phyloP scores from a whole-genome alignment of 371 early-diverging fungal genomes.

The Apophysomyces trapeziformis region DNA sequence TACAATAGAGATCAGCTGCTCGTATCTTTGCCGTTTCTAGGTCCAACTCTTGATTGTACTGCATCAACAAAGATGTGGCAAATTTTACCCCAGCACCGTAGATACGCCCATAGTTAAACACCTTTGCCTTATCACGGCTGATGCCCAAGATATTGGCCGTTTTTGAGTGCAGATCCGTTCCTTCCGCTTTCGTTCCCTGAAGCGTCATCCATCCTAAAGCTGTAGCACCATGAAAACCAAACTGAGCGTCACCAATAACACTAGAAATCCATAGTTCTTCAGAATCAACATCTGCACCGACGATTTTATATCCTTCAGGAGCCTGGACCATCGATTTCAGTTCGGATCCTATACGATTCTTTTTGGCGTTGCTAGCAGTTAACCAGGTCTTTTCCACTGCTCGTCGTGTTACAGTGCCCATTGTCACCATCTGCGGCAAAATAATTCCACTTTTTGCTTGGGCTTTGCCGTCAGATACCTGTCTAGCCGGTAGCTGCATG shows the following conservation, averaged over 20 bases:
- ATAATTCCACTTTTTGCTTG: conserved; percentile 77
- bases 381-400: conserved; percentile 96
- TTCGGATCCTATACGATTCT: conserved; percentile 92
- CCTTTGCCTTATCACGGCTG: conserved; percentile 89
- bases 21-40: conserved; percentile 65
- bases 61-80: conserved; percentile 80
- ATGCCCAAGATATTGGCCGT: conserved; percentile 91
- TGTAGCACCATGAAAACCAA: conserved; percentile 91
- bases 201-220: conserved; percentile 98
- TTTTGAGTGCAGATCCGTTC: conserved; percentile 94
- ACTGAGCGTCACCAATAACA: conserved; percentile 94
- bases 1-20: conserved; percentile 73
- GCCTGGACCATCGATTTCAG: conserved; percentile 88
- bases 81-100: conserved; percentile 94
- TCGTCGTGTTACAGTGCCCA: conserved; percentile 97
- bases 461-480: conserved; percentile 17
- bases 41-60: conserved; percentile 79
- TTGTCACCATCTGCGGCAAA: conserved; percentile 87
- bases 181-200: conserved; percentile 89
- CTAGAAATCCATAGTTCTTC: conserved; percentile 98
- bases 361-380: conserved; percentile 94
- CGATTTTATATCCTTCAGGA: conserved; percentile 82
- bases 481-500: conserved; percentile 51
- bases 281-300: conserved; percentile 98
- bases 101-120: conserved; percentile 96